Evolutionary conservation across 2,329 filamentous ascomycete genomes (phyloP).

Genomic region (Ciborinia camelliae): DNA sequence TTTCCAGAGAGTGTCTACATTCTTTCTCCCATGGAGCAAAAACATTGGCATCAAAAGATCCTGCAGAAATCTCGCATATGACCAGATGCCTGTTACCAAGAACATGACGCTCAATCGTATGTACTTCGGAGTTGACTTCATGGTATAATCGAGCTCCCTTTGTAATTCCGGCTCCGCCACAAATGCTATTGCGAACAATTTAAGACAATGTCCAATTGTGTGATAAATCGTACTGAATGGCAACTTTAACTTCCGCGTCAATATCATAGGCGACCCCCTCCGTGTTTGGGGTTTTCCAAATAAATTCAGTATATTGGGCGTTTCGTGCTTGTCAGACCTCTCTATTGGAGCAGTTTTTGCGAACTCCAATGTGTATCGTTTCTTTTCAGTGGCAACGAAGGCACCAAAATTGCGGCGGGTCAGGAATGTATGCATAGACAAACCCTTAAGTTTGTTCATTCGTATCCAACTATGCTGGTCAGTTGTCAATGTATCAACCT

Average conservation of each 20-base stretch:
- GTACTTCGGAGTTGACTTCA: constrained; percentile 7
- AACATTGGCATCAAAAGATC: constrained; percentile 21
- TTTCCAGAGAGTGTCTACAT: constrained; percentile 12
- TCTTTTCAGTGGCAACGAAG: constrained; percentile 28
- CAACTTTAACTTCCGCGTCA: constrained; percentile 20
- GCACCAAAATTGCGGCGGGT: constrained; percentile 31
- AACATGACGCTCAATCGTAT: constrained; percentile 40
- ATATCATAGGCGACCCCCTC: not conserved
- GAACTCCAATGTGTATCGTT: constrained; percentile 23
- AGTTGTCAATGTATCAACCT: constrained; percentile 30
- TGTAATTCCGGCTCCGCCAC: constrained; percentile 46
- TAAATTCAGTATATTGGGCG: constrained; percentile 6
- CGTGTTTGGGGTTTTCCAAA: not conserved
- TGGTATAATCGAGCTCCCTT: constrained; percentile 41
- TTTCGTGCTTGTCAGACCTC: constrained; percentile 8
- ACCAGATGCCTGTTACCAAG: constrained; percentile 29
- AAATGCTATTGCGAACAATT: constrained; percentile 43
- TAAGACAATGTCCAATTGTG: constrained; percentile 37
- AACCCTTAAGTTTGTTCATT: constrained; percentile 25
- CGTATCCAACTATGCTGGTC: constrained; percentile 28
- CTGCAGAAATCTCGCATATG: constrained; percentile 20
- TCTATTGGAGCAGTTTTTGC: constrained; percentile 21
- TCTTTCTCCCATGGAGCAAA: constrained; percentile 37
- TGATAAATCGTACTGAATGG: constrained; percentile 37
- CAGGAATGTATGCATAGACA: constrained; percentile 27